Evolutionary conservation across 2,329 filamentous ascomycete species (phyloP).

Genomic region (Podosphaera xanthii): DNA sequence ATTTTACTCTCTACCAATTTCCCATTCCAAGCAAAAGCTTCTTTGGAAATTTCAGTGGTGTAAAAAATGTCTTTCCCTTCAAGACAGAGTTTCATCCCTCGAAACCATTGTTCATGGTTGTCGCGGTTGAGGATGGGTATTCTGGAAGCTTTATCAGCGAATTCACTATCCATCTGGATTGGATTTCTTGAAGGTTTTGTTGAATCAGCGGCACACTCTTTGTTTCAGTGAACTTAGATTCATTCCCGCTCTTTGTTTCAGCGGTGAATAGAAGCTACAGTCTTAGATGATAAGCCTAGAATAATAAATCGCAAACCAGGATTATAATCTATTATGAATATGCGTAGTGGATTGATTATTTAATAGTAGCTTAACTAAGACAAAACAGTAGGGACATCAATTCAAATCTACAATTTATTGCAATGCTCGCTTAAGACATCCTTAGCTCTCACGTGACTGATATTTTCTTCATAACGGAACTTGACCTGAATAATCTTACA

Average conservation of each 20-base stretch:
- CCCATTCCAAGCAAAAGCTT: neutral
- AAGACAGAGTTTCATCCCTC: neutral
- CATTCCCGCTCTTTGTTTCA: too few relatives aligned
- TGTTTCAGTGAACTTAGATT: too few relatives aligned
- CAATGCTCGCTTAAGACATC: neutral
- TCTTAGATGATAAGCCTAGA: too few relatives aligned
- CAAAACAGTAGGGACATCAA: neutral
- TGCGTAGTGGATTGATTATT: neutral
- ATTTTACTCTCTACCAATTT: neutral
- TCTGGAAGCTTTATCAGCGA: neutral
- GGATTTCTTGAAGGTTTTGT: neutral
- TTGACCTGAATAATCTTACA: neutral
- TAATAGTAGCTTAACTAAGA: neutral
- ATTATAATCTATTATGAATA: neutral
- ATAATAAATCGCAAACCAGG: too few relatives aligned
- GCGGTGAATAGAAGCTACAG: too few relatives aligned
- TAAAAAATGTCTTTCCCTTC: conserved; percentile 1
- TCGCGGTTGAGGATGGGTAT: neutral
- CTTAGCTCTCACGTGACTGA: neutral
- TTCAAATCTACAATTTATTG: neutral
- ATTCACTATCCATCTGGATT: neutral
- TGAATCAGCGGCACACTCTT: neutral
- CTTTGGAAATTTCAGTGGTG: neutral
- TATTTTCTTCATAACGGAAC: neutral
- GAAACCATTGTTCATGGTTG: conserved; percentile 1